A percentile compares a stretch with the other conserved stretches of the same genome.
Conservation (phyloP, 106 monocot genomes). For the Platanthera guangdongensis region DNA sequence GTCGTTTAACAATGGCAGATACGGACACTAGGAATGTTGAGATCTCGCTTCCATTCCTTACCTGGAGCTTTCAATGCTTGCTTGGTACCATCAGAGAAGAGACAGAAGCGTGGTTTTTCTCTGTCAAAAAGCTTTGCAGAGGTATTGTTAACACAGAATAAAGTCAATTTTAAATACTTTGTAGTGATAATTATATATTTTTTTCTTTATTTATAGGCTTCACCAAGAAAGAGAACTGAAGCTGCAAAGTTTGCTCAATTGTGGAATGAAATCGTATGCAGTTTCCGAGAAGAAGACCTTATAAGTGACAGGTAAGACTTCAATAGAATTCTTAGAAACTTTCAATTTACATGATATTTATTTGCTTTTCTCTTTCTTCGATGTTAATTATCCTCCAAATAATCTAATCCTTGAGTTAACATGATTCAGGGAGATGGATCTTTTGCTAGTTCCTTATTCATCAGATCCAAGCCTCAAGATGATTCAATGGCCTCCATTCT, state of each 20-base stretch:
- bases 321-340: constrained; percentile 3
- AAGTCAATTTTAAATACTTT: neutral
- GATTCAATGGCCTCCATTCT: constrained; percentile 96
- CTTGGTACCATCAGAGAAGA: constrained; percentile 84
- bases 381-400: neutral
- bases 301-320: constrained; percentile 84
- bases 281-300: constrained; percentile 94
- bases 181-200: neutral
- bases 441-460: constrained; percentile 90
- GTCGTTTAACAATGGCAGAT: constrained; percentile 31
- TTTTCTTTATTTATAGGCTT: constrained; percentile 39
- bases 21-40: constrained; percentile 91
- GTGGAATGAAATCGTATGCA: constrained; percentile 98
- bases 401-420: constrained; percentile 10
- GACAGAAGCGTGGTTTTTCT: constrained; percentile 62
- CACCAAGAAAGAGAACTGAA: constrained; percentile 85
- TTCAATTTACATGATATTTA: constrained; percentile 1
- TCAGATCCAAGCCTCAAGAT: constrained; percentile 85
- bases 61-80: constrained; percentile 86
- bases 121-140: constrained; percentile 74
- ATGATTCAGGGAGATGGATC: constrained; percentile 88
- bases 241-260: constrained; percentile 97
- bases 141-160: constrained; percentile 23
- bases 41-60: constrained; percentile 86
- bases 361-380: neutral